Percentiles rank a stretch among this genome's conserved stretches.
phyloP scores from a whole-genome alignment of 2,329 filamentous ascomycete species.

The Colletotrichum tabaci region DNA sequence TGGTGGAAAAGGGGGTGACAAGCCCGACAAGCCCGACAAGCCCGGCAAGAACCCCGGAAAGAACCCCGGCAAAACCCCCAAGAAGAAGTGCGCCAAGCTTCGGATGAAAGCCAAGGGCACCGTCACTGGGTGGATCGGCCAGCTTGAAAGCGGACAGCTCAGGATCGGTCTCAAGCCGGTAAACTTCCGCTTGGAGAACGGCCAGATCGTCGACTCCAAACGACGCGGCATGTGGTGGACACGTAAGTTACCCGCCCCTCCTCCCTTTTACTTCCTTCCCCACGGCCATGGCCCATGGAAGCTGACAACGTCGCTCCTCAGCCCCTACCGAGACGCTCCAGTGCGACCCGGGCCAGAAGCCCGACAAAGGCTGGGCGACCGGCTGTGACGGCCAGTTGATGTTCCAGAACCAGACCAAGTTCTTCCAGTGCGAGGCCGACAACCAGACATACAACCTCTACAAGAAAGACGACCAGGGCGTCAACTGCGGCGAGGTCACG shows the following conservation, averaged over 20 bases:
- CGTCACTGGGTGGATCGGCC: constrained; percentile 68
- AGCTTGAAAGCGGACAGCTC: constrained; percentile 75
- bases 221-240: constrained; percentile 76
- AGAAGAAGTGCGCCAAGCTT: constrained; percentile 58
- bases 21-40: background rate
- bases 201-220: constrained; percentile 69
- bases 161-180: constrained; percentile 63
- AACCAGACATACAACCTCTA: constrained; percentile 71
- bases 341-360: constrained; percentile 69
- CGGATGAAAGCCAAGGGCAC: constrained; percentile 64
- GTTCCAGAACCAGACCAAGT: constrained; percentile 65
- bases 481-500: constrained; percentile 65
- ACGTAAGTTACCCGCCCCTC: constrained; percentile 55
- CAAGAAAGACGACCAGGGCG: constrained; percentile 53
- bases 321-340: constrained; percentile 72
- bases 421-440: constrained; percentile 74
- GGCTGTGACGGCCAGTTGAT: constrained; percentile 66
- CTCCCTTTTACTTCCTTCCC: background rate
- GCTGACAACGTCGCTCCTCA: constrained; percentile 43
- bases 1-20: background rate
- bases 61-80: too few relatives aligned
- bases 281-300: background rate
- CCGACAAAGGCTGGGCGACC: constrained; percentile 70
- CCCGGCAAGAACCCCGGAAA: constrained; percentile 4
- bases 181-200: constrained; percentile 60